Evolutionary conservation across 2,329 filamentous ascomycete species (phyloP).

Genomic region (Cryphonectria carpinicola): DNA sequence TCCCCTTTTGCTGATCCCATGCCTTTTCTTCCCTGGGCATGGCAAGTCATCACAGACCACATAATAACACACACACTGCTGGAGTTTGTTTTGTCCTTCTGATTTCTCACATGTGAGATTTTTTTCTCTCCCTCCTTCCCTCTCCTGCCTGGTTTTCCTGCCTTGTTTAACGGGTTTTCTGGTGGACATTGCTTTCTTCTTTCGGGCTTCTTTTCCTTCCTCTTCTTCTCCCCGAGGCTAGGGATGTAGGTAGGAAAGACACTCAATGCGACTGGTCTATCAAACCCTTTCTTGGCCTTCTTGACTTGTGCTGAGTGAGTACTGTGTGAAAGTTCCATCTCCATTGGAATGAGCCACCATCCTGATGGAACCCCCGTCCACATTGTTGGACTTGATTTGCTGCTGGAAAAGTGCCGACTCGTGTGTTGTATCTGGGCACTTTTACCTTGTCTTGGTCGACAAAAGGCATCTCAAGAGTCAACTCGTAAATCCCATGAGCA

Average conservation of each 20-base stretch:
- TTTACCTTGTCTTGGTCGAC: background rate
- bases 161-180: slow-evolving; percentile 10
- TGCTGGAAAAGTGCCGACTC: too few relatives aligned
- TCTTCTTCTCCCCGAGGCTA: slow-evolving; percentile 13
- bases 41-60: slow-evolving; percentile 25
- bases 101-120: slow-evolving; percentile 20
- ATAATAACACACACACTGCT: slow-evolving; percentile 29
- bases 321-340: background rate
- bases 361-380: background rate
- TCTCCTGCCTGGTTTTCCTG: slow-evolving; percentile 20
- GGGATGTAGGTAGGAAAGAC: slow-evolving; percentile 22
- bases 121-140: background rate
- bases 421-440: background rate
- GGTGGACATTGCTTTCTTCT: slow-evolving; percentile 21
- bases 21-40: slow-evolving; percentile 2
- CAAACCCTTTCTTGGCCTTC: background rate
- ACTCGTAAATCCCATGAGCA: too few relatives aligned
- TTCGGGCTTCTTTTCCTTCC: background rate
- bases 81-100: slow-evolving; percentile 20
- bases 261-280: slow-evolving; percentile 16
- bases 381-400: too few relatives aligned
- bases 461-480: background rate
- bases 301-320: background rate
- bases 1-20: background rate
- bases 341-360: background rate